Conservation (phyloP, 2,329 filamentous ascomycete genomes). For the Triangularia setosa region DNA sequence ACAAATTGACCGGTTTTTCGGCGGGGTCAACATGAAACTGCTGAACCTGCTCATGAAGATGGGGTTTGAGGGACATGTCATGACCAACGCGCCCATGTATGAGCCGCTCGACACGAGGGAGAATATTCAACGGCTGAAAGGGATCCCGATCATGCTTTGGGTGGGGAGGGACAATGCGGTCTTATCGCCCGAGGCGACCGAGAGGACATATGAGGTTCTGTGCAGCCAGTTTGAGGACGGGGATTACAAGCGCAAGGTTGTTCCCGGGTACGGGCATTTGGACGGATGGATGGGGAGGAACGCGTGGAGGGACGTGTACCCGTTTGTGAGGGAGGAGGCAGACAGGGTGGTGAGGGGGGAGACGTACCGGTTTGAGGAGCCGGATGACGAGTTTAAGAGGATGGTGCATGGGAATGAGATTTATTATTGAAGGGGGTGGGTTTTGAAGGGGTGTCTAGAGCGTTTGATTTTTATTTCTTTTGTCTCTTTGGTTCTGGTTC, state of each 20-base stretch:
- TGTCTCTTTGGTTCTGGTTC: neutral
- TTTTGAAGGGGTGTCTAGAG: too few species aligned
- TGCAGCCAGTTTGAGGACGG: slow-evolving; percentile 44
- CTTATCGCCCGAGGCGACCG: slow-evolving; percentile 50
- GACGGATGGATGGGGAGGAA: slow-evolving; percentile 61
- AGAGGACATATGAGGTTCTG: slow-evolving; percentile 50
- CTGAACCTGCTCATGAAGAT: slow-evolving; percentile 54
- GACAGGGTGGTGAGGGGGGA: slow-evolving; percentile 47
- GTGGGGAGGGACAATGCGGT: slow-evolving; percentile 55
- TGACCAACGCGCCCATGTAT: slow-evolving; percentile 47
- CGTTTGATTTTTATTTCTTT: too few species aligned
- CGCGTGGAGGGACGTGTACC: slow-evolving; percentile 57
- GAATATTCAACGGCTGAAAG: slow-evolving; percentile 48
- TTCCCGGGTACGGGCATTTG: slow-evolving; percentile 57
- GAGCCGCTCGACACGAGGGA: slow-evolving; percentile 44
- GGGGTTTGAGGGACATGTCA: slow-evolving; percentile 49
- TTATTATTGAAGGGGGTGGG: neutral
- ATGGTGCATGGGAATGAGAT: slow-evolving; percentile 41
- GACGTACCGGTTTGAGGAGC: slow-evolving; percentile 41
- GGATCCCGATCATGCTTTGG: slow-evolving; percentile 54
- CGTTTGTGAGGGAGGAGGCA: slow-evolving; percentile 51
- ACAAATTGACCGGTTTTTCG: slow-evolving; percentile 58
- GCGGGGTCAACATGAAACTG: slow-evolving; percentile 58
- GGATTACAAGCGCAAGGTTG: slow-evolving; percentile 48
- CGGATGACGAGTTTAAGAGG: slow-evolving; percentile 39